These are phyloP conservation scores for Blastobotrys buckinghamii DNA, from an alignment of 1,139 yeast species.

Conservation along the genomic window DNA sequence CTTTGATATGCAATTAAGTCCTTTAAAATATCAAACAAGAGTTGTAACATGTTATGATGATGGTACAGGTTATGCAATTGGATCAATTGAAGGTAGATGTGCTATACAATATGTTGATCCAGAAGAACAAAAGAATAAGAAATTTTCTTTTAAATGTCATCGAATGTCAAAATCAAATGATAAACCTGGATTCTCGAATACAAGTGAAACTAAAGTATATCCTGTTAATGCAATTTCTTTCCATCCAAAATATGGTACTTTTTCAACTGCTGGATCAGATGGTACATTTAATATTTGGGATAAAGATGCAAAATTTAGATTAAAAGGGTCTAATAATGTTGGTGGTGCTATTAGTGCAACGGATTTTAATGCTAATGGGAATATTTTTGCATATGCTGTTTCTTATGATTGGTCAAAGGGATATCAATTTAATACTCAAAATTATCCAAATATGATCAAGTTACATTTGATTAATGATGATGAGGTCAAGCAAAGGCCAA, in stretches of 20 bases:
- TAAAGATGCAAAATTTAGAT: slow-evolving; percentile 82
- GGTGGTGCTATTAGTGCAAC: slow-evolving; percentile 72
- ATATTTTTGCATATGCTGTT: slow-evolving; percentile 83
- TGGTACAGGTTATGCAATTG: slow-evolving; percentile 90
- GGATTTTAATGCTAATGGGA: slow-evolving; percentile 77
- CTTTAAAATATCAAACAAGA: slow-evolving; percentile 88
- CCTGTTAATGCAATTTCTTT: slow-evolving; percentile 76
- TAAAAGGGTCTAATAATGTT: slow-evolving; percentile 71
- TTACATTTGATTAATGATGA: slow-evolving; percentile 81
- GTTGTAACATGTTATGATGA: slow-evolving; percentile 76
- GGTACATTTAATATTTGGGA: slow-evolving; percentile 97
- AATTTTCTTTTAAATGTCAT: slow-evolving; percentile 93
- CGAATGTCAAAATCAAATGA: slow-evolving; percentile 42
- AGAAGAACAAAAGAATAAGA: slow-evolving; percentile 53
- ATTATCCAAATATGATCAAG: slow-evolving; percentile 69
- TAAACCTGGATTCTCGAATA: slow-evolving; percentile 27
- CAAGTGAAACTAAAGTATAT: slow-evolving; percentile 48
- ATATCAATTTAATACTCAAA: slow-evolving; percentile 66
- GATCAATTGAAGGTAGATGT: slow-evolving; percentile 93
- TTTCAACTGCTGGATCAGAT: slow-evolving; percentile 92
- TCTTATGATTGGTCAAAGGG: slow-evolving; percentile 78
- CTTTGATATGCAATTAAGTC: slow-evolving; percentile 70
- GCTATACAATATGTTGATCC: slow-evolving; percentile 94
- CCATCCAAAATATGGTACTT: slow-evolving; percentile 88
- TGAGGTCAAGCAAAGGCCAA: slow-evolving; percentile 71